Evolutionary conservation across 495 filamentous ascomycete genomes (phyloP).

Genomic region (Trichoderma parareesei): DNA sequence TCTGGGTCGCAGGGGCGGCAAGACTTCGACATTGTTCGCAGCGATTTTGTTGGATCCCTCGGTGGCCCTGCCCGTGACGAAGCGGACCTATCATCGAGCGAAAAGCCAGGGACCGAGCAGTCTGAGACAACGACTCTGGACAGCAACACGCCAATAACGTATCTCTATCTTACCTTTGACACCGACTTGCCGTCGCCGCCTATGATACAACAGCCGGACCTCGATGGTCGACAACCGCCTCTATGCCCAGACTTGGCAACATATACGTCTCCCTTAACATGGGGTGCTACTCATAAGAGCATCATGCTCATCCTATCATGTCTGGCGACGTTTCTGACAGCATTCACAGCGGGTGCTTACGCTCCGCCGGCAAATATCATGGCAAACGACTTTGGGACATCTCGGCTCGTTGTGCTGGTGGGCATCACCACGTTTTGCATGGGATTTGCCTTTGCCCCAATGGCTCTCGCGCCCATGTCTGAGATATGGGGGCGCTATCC

Average conservation of each 20-base stretch:
- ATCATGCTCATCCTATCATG: conserved; percentile 70
- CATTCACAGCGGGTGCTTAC: conserved; percentile 77
- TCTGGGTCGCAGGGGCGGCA: not conserved
- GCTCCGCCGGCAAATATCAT: conserved; percentile 58
- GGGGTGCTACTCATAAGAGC: conserved; percentile 60
- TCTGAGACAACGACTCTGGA: conserved; percentile 12
- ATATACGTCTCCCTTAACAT: conserved; percentile 65
- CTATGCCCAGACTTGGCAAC: conserved; percentile 57
- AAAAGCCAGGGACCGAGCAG: not conserved
- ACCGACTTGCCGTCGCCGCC: conserved; percentile 49
- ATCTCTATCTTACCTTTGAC: conserved; percentile 66
- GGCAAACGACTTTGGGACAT: conserved; percentile 53
- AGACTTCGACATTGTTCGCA: not conserved
- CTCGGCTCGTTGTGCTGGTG: conserved; percentile 56
- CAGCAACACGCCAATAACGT: conserved; percentile 39
- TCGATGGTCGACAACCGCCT: conserved; percentile 23
- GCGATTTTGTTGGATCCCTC: not conserved
- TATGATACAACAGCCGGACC: conserved; percentile 27
- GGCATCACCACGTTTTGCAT: conserved; percentile 76
- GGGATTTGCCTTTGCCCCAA: conserved; percentile 80
- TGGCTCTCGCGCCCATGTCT: conserved; percentile 84
- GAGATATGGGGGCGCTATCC: conserved; percentile 80
- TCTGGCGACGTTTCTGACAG: conserved; percentile 65
- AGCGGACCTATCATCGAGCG: not conserved
- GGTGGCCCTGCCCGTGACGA: not conserved